Evolutionary conservation across 2,329 filamentous ascomycete genomes (phyloP).

Genomic region (Helotiales sp.): DNA sequence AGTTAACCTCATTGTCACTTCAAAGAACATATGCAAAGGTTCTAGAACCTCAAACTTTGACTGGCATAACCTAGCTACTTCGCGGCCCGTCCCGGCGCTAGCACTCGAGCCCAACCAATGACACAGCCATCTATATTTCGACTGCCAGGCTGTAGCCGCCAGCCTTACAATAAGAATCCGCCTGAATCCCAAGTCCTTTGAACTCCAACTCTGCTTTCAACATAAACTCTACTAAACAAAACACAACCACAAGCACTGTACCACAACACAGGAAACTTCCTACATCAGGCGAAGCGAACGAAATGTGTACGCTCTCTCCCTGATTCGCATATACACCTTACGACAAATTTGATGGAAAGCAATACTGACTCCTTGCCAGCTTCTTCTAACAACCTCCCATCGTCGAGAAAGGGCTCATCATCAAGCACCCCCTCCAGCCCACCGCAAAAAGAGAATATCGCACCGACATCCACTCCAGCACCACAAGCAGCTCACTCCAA

Average conservation of each 20-base stretch:
- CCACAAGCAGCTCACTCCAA: background rate
- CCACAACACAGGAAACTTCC: background rate
- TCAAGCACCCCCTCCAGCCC: background rate
- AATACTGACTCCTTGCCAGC: too few species aligned
- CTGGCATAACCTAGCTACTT: background rate
- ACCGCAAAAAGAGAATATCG: background rate
- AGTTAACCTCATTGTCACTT: too few species aligned
- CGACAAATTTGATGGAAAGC: too few species aligned
- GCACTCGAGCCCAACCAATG: background rate
- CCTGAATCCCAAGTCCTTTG: too few species aligned
- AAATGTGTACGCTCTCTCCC: background rate
- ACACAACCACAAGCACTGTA: background rate
- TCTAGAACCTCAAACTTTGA: too few species aligned
- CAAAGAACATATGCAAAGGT: too few species aligned
- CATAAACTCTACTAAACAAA: too few species aligned
- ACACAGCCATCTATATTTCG: background rate
- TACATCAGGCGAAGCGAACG: background rate
- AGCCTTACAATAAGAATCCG: too few species aligned
- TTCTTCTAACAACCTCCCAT: background rate
- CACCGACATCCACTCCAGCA: background rate
- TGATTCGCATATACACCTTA: background rate
- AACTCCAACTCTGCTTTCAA: too few species aligned
- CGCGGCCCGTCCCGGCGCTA: background rate
- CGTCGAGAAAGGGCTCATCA: too few species aligned
- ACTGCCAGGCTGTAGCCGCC: background rate